Conservation (phyloP, 208 protist species). For the Novymonas esmeraldas region DNA sequence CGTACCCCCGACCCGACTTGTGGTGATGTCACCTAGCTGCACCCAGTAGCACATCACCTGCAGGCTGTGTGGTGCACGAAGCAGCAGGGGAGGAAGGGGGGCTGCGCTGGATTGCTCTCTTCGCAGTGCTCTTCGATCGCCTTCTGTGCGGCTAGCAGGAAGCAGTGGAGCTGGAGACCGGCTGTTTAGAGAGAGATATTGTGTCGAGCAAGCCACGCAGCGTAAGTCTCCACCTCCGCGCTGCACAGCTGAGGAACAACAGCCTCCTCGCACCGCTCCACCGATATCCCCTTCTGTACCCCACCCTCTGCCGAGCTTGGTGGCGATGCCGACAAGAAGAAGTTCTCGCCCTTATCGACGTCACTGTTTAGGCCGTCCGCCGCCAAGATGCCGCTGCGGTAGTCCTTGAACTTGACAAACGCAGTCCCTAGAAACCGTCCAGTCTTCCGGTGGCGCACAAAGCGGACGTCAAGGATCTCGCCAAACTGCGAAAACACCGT, state of each 20-base stretch:
- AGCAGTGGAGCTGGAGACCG: neutral
- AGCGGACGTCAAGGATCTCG: conserved; percentile 74
- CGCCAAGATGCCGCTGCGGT: conserved; percentile 73
- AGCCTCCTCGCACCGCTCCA: conserved; percentile 79
- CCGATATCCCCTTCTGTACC: conserved; percentile 51
- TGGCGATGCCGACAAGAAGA: conserved; percentile 45
- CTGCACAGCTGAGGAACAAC: conserved; percentile 46
- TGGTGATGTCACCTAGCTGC: too few species aligned
- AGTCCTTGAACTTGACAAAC: conserved; percentile 80
- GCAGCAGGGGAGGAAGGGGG: too few species aligned
- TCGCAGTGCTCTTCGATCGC: too few species aligned
- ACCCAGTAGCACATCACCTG: too few species aligned
- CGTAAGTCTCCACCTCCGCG: conserved; percentile 43
- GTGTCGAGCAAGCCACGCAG: conserved; percentile 43
- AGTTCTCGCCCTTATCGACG: conserved; percentile 51
- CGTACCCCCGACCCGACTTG: too few species aligned
- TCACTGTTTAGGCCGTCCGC: conserved; percentile 84
- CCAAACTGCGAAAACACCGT: conserved; percentile 92
- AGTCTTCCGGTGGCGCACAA: conserved; percentile 68
- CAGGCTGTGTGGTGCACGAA: too few species aligned
- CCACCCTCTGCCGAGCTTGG: neutral
- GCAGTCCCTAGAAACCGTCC: conserved; percentile 80
- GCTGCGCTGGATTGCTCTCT: too few species aligned
- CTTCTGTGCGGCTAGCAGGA: too few species aligned
- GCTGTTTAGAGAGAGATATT: neutral